phyloP scores from a whole-genome alignment of 1,139 yeast genomes.

The Protomyces inouyei region DNA sequence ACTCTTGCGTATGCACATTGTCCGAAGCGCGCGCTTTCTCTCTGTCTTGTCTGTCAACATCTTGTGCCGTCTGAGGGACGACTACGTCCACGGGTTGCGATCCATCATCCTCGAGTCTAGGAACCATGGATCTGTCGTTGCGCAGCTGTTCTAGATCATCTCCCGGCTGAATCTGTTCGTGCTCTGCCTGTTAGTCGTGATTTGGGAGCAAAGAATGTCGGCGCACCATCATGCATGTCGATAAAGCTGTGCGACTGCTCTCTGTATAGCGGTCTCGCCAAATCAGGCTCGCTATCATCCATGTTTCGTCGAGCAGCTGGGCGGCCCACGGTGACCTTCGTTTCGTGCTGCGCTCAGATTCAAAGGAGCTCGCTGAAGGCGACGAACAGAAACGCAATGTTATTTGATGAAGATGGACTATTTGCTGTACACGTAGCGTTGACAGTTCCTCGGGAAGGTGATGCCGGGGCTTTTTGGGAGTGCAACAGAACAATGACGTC shows the following conservation, averaged over 20 bases:
- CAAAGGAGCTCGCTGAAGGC: no score
- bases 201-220: background rate
- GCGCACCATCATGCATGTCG: background rate
- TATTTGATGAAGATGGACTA: no score
- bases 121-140: background rate
- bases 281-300: conserved; percentile 1
- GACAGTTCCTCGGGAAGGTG: no score
- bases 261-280: conserved; percentile 13
- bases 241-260: conserved; percentile 3
- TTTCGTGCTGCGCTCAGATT: no score
- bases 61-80: background rate
- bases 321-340: no score
- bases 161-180: background rate
- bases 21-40: background rate
- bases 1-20: background rate
- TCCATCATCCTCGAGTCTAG: background rate
- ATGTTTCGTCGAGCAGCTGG: no score
- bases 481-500: no score
- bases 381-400: no score
- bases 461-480: no score
- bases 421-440: no score
- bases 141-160: background rate
- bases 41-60: background rate
- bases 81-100: background rate
- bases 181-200: background rate